Evolutionary conservation across 148 eudicot genomes (phyloP), one percentile per base, ranked within the genome.

Genomic region (Spergularia marina): DNA sequence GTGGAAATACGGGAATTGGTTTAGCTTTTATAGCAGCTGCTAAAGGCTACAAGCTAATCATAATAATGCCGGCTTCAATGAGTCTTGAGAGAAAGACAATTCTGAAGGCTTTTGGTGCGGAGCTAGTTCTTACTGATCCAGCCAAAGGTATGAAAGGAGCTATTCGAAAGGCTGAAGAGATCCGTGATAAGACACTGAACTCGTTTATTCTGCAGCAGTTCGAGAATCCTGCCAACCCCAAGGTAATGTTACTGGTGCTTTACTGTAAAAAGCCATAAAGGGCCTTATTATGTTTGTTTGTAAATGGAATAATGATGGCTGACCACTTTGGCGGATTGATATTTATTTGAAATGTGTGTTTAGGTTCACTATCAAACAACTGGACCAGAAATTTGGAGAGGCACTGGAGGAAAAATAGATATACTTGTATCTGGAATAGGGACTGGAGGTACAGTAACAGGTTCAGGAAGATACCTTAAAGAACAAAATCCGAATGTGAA

Each of bases 1-100:
- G 98, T 81, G 96, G 98, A 34, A 93, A 93, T 80, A 93, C 96
- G 18, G 98, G 98, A 12, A 90, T 93, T 62, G 98, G 93, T 15
- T 83, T 93, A 74, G 96, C 98, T 53, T 93, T 93, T 65, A 85
- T 93, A 71, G 89, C 98, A 58, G 98, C 98, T 40, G 88, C 93
- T 20, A 93, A 86, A 83, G 90, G 93, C 60, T 93, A 93, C 90
- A 90, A 85, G 86, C 98, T 92, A 61, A 89, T 87, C 67, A 83
- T 87, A 67, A 84, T 89, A 21, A 92, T 92, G 96, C 93, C 98
- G 60, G 87, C 95, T 39, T 89, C 90, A 49, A 87, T 86, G 89
- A 92, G 97, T 79, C 87, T 92, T 9, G 96, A 92, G 88, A 82
- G 98, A 73, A 86, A 90, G 76, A 85, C 82, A n/a, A 84, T 92